Evolutionary conservation across 805 yeast species (phyloP), one percentile per base, ranked within the genome.

Genomic region (Candida methanosorbosa): DNA sequence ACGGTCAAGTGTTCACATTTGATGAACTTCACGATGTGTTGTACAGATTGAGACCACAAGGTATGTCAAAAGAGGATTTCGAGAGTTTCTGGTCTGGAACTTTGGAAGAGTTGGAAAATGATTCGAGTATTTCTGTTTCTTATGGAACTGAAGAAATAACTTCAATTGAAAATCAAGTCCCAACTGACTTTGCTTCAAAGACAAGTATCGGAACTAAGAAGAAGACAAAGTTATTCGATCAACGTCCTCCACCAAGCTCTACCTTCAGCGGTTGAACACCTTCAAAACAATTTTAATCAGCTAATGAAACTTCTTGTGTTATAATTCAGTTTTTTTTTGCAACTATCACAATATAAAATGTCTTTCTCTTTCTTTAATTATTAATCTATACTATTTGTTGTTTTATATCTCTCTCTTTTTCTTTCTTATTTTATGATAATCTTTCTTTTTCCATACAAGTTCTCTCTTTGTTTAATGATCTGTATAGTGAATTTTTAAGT

Each of bases 1-100:
- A 83, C 47, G 95, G 94, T 1, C 65, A 68, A 39, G 63, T 60
- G 25, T 34, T 32, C 59, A 69, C 45, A 77, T 86, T 62, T 77
- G 85, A 73, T 72, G 56, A 81, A 76, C 52, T 94, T 83, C 22
- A 69, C 68, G 47, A 64, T 57, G 43, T 48, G 13, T 63, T 74
- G 35, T 86, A 95, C 55, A 85, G 84, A 11, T 72, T 66, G 30
- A 59, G 49, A 34, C 39, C 52, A 29, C 64, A 67, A 2, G 63
- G 64, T 34, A 69, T 68, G 36, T 56, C 68, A 1, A 72, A 66
- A 36, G 76, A 74, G 24, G 92, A 84, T 42, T 83, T 81, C 53
- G 80, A 81, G 44, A 81, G 75, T 38, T 65, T 82, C 39, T 86
- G 95, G 95, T 50, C 51, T 18, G 70, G 74, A 45, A 79, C 79